A percentile compares a stretch with the other conserved stretches of the same genome.
These are phyloP conservation scores for Drechslerella stenobrocha DNA, from an alignment of 2,329 filamentous ascomycete genomes.

Conservation along the genomic window DNA sequence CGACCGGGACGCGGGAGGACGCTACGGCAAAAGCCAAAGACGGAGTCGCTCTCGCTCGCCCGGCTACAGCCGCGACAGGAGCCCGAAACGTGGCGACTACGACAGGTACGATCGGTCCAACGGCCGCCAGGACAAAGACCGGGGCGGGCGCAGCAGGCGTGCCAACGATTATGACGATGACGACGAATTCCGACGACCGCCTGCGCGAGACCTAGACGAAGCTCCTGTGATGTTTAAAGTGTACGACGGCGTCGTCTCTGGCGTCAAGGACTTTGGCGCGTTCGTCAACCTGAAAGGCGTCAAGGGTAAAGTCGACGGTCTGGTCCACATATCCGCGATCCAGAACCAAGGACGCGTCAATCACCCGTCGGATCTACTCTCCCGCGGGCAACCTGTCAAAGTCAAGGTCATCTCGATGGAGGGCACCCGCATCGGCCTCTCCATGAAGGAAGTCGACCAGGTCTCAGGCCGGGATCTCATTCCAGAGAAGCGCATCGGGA, in stretches of 20 bases:
- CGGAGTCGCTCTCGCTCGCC: slow-evolving; percentile 30
- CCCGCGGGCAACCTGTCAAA: slow-evolving; percentile 79
- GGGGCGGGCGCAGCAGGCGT: slow-evolving; percentile 52
- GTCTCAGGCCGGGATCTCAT: slow-evolving; percentile 79
- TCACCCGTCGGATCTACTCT: slow-evolving; percentile 84
- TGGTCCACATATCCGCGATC: slow-evolving; percentile 92
- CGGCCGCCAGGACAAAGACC: slow-evolving; percentile 21
- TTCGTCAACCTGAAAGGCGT: slow-evolving; percentile 93
- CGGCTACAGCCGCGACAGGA: slow-evolving; percentile 28
- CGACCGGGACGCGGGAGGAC: slow-evolving; percentile 28
- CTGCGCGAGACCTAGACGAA: slow-evolving; percentile 77
- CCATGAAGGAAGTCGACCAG: slow-evolving; percentile 98
- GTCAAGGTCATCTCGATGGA: slow-evolving; percentile 91
- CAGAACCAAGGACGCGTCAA: slow-evolving; percentile 82
- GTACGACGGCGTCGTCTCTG: slow-evolving; percentile 86
- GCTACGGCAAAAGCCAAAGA: slow-evolving; percentile 34
- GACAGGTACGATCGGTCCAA: slow-evolving; percentile 12
- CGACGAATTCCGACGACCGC: slow-evolving; percentile 67
- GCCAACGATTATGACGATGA: slow-evolving; percentile 60
- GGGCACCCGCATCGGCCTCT: slow-evolving; percentile 77
- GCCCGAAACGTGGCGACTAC: slow-evolving; percentile 25
- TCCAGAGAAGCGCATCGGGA: slow-evolving; percentile 75
- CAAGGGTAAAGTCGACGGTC: slow-evolving; percentile 82
- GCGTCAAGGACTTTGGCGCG: slow-evolving; percentile 90
- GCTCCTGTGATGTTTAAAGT: slow-evolving; percentile 79